phyloP scores from a whole-genome alignment of 192 early-diverging fungal genomes.

The Phycomyces nitens region DNA sequence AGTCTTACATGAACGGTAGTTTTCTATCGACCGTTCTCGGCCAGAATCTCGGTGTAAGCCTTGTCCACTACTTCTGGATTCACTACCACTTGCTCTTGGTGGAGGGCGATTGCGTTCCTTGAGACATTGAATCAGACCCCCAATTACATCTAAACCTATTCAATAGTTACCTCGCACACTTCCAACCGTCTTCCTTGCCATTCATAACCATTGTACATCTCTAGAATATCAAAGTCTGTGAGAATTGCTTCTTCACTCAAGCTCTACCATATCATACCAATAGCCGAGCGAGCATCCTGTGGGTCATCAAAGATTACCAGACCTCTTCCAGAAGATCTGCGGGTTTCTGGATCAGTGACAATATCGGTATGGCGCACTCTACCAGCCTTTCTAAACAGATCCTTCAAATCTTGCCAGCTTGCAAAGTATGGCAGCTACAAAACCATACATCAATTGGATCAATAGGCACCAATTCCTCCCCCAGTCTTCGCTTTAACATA shows the following conservation, averaged over 20 bases:
- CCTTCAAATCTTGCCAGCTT: slow-evolving; percentile 86
- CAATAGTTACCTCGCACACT: slow-evolving; percentile 69
- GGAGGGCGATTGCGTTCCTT: slow-evolving; percentile 1
- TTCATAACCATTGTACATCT: slow-evolving; percentile 76
- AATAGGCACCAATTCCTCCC: not conserved
- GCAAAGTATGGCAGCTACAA: slow-evolving; percentile 70
- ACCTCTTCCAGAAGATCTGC: slow-evolving; percentile 70
- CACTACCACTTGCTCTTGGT: not conserved
- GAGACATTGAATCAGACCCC: not conserved
- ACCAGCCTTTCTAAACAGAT: slow-evolving; percentile 75
- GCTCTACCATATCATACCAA: slow-evolving; percentile 55
- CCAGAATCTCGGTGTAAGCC: too few species aligned
- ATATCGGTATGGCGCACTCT: slow-evolving; percentile 69
- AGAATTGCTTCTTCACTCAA: not conserved
- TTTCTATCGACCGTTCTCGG: too few species aligned
- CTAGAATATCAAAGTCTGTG: slow-evolving; percentile 39
- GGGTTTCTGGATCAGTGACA: slow-evolving; percentile 46
- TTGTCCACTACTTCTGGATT: not conserved
- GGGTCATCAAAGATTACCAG: slow-evolving; percentile 69
- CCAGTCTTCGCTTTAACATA: slow-evolving; percentile 30
- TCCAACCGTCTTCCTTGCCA: slow-evolving; percentile 72
- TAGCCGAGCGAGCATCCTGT: slow-evolving; percentile 63
- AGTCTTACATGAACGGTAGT: too few species aligned
- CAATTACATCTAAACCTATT: not conserved
- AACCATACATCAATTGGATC: too few species aligned